Percentiles rank a stretch among this genome's conserved stretches.
These are phyloP conservation scores for Yarrowia porcina DNA, from an alignment of 805 yeast genomes.

Conservation along the genomic window DNA sequence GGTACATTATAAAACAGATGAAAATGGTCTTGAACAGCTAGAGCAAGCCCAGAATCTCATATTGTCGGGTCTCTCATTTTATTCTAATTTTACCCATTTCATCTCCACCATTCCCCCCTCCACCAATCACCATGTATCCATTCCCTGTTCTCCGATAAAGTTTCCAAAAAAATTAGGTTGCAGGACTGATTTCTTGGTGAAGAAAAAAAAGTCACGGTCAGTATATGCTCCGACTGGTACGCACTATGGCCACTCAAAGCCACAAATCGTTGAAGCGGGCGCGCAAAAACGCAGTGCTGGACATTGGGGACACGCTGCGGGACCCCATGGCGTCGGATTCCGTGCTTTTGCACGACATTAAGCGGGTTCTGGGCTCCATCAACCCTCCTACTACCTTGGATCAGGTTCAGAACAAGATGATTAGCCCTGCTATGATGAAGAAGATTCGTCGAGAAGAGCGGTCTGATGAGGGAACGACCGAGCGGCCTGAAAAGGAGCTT, in stretches of 20 bases:
- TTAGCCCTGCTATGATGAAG: constrained; percentile 6
- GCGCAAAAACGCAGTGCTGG: constrained; percentile 15
- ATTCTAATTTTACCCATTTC: too few species aligned
- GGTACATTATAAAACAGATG: too few species aligned
- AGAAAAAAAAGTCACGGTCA: background rate
- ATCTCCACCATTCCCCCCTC: background rate
- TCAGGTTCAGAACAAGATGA: constrained; percentile 14
- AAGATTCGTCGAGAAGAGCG: constrained; percentile 4
- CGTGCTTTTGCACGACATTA: constrained; percentile 69
- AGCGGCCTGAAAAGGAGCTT: constrained; percentile 5
- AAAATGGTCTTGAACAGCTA: too few species aligned
- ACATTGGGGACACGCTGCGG: background rate
- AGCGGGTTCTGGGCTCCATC: constrained; percentile 29
- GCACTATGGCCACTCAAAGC: constrained; percentile 21
- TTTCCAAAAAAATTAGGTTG: background rate
- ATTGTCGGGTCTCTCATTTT: too few species aligned
- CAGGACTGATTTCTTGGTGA: background rate
- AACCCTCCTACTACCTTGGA: background rate
- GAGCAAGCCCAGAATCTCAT: too few species aligned
- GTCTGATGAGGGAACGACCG: background rate
- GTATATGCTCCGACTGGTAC: constrained; percentile 7
- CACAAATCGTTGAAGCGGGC: constrained; percentile 17
- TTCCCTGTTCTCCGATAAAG: background rate
- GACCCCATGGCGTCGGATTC: constrained; percentile 83
- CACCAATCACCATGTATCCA: background rate